Base-by-base conservation (phyloP, 2,329 filamentous ascomycete species). In the Aureobasidium subglaciale region DNA sequence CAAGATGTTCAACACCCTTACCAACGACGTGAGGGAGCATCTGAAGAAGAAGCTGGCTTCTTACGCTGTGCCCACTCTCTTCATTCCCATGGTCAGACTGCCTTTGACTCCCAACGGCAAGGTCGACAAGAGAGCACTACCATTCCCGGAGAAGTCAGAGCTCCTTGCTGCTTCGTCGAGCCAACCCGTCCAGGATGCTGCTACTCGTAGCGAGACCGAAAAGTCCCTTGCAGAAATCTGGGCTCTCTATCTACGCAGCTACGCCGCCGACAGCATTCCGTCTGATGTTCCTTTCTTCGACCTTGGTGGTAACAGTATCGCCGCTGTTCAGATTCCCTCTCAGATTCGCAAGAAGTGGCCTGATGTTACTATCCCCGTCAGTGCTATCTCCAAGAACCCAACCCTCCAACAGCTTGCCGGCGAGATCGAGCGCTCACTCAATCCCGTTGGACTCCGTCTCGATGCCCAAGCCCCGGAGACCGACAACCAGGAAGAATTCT, bases 31-130 rank as follows among this genome's bases (percentile, higher is more conserved):
- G 37, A 75, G 85, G 62, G 82, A 88, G 57, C 79, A 88, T 62
- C 76, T 95, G 57, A 86, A 86, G 69, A 79, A 79, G 61, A 84
- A 86, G 59, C 74, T 95, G 13, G 86, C 89, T 0, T 75, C 77
- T 11, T 92, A 90, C 69, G 86, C 88, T 1, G 83, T 93, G 2
- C 89, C 89, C 0, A 84, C 82, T 3, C 78, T 88, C 35, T 83
- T 88, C 60, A 87, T 93, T 38, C 80, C 85, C 0, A 81, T 93
- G 56, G 78, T 83, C 59, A 82, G 83, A 56, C 79, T 92, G 60
- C 88, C 88, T 1, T 71, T 92, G n/a, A 91, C 89, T 8, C 87
- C 87, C n/a, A 90, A 90, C 62, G 87, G 88, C 63, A 93, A 93
- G 72, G 82, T 92, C 38, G 89, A 95, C 70, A 86, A 84, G 70